Evolutionary conservation across 2,329 filamentous ascomycete species (phyloP).

Genomic region (Exophiala sp.): DNA sequence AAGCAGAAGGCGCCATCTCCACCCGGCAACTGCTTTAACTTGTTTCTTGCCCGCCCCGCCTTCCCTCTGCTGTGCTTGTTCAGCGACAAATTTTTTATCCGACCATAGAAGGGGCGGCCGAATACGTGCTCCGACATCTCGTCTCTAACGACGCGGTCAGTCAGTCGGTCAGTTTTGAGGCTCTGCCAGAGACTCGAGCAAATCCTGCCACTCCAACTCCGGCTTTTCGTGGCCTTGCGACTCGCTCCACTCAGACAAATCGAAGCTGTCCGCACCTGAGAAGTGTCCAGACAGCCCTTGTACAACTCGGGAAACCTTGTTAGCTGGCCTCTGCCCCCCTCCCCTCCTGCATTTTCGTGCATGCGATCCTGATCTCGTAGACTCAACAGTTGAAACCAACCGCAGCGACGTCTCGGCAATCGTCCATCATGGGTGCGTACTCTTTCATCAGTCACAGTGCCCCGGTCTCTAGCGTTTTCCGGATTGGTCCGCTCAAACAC

Average conservation of each 20-base stretch:
- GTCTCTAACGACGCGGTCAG: background rate
- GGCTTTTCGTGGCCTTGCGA: slow-evolving; percentile 13
- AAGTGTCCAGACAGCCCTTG: slow-evolving; percentile 23
- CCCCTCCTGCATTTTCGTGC: slow-evolving; percentile 30
- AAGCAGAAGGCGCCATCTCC: slow-evolving; percentile 15
- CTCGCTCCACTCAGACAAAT: slow-evolving; percentile 24
- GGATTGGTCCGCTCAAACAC: slow-evolving; percentile 13
- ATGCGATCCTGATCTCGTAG: slow-evolving; percentile 31
- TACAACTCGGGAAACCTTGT: slow-evolving; percentile 31
- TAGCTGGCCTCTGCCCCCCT: slow-evolving; percentile 28
- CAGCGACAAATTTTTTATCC: slow-evolving; percentile 18
- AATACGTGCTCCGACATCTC: slow-evolving; percentile 6
- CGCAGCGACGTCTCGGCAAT: slow-evolving; percentile 30
- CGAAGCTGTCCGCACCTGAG: slow-evolving; percentile 20
- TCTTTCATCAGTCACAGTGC: slow-evolving; percentile 21
- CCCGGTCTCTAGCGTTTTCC: slow-evolving; percentile 27
- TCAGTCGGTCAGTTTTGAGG: slow-evolving; percentile 16
- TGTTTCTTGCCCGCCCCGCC: slow-evolving; percentile 13
- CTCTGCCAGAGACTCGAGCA: slow-evolving; percentile 19
- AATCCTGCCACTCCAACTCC: slow-evolving; percentile 9
- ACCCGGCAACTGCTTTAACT: slow-evolving; percentile 9
- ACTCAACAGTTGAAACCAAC: slow-evolving; percentile 27
- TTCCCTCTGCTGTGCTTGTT: slow-evolving; percentile 8
- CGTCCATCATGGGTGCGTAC: slow-evolving; percentile 34
- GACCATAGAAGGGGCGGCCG: slow-evolving; percentile 9